Conservation (phyloP, 2,329 filamentous ascomycete genomes). For the Blastomyces parvus region DNA sequence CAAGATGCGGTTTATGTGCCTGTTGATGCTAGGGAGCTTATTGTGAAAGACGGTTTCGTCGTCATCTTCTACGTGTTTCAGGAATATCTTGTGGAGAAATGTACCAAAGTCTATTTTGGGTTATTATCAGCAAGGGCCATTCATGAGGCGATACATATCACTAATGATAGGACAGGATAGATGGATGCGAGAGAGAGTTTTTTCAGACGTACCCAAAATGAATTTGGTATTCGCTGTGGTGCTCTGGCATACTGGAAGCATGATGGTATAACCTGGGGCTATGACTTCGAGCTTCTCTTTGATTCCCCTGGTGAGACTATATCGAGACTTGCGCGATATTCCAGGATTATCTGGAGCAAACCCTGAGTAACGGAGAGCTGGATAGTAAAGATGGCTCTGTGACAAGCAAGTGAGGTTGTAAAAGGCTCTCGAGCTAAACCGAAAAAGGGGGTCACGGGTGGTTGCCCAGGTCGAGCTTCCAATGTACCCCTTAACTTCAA, state of each 20-base stretch:
- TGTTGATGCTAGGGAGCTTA: conserved; percentile 2
- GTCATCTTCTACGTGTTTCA: not conserved
- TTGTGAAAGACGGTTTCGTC: not conserved
- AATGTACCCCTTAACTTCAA: not conserved
- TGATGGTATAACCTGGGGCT: not conserved
- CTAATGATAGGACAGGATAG: not conserved
- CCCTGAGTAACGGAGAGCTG: not conserved
- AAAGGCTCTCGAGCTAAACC: not conserved
- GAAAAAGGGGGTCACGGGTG: conserved; percentile 2
- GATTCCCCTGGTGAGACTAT: not conserved
- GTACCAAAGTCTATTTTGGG: not conserved
- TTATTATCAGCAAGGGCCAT: not conserved
- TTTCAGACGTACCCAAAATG: not conserved
- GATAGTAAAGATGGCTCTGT: not conserved
- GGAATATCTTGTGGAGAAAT: conserved; percentile 1
- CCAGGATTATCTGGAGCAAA: not conserved
- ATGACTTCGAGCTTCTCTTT: not conserved
- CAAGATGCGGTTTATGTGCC: conserved; percentile 16
- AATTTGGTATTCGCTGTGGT: not conserved
- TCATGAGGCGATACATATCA: not conserved
- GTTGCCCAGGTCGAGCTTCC: too few species aligned
- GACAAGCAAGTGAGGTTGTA: not conserved
- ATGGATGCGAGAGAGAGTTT: not conserved
- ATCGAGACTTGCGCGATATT: not conserved
- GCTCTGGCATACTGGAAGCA: not conserved